Evolutionary conservation across 2,329 filamentous ascomycete genomes (phyloP), one percentile per base, ranked within the genome.

Genomic region (Penicillium italicum): DNA sequence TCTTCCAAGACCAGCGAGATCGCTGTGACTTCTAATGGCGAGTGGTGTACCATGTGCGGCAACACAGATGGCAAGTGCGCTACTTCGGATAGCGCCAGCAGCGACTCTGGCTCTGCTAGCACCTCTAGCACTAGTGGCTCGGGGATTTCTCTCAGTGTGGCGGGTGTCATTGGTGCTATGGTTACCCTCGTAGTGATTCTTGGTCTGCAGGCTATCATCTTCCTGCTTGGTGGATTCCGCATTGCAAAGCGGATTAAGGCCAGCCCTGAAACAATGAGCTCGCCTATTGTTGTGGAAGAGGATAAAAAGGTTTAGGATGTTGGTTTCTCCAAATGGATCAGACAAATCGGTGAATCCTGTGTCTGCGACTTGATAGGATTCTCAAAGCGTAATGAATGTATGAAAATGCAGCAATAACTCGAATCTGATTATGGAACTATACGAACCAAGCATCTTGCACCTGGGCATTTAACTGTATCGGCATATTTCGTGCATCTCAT

Each of bases 1-100:
- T 79, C 80, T 22, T 61, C 65, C 1, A 77, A 80, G 61, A 87
- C 93, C 78, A 71, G 75, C 62, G 80, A 83, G 63, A 86, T 94
- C 62, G 82, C 88, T 43, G 79, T 96, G 55, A 76, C 77, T n/a
- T 79, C 81, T 48, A 85, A 84, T 8, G 68, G 79, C 54, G 73
- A 84, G 52, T 96, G 91, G 91, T 96, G 91, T 76, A 69, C 71
- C 1, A 80, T 82, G 55, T 96, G 91, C 71, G 89, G 89, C 5
- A 91, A 89, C 74, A 82, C 80, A 0, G 87, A 84, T 0, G 87
- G 85, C 2, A 75, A 78, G 24, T 94, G 90, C 69, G 84, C 85
- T n/a, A 46, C 47, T 12, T 62, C 72, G 1, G 47, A 44, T 18
- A 60, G 61, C 20, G 54, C 64, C 22, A 67, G 63, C 37, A 68